Base-by-base conservation (phyloP, 768 basidiomycete species). In the Russula earlei region DNA sequence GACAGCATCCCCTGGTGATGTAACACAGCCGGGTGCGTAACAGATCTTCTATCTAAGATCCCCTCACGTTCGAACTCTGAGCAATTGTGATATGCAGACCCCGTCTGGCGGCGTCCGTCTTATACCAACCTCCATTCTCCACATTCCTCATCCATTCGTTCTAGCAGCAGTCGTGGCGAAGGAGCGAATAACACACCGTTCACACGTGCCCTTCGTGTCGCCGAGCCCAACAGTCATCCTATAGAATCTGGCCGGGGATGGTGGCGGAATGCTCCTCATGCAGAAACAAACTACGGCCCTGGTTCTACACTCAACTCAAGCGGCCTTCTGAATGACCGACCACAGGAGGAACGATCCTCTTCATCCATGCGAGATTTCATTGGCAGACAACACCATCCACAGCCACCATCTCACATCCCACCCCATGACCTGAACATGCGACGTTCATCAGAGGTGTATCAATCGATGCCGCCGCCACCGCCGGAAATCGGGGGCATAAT, bases 181-280 rank as follows among this genome's bases (percentile, higher is more conserved):
- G 51, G 50, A 19, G 11, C 38, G 14, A 48, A 27, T 44, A 19
- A 54, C 34, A 31, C 17, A n/a, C 47, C 52, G 14, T 37, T n/a
- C 17, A 37, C 52, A 44, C 57, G 47, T 27, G 31, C 45, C 22
- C 17, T 47, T 49, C 52, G 37, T 42, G 20, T 41, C 29, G 17
- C 41, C 22, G 57, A 58, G 27, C 53, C 34, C 37, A 33, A 33
- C 37, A 31, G 37, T 4, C 12, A 43, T 22, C 24, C 41, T 17
- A 20, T 41, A 22, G 60, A 62, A 1, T 49, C 25, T 1, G 33
- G 33, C 9, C 34, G 49, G 27, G 60, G 50, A 22, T 55, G 57
- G 58, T 41, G 53, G 34, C 56, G 60, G 34, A 48, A 29, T 31
- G 15, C 55, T 42, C 53, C 54, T 27, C 60, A 46, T 34, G 41